phyloP scores from a whole-genome alignment of 371 early-diverging fungal species.

The Haplosporangium sp. region DNA sequence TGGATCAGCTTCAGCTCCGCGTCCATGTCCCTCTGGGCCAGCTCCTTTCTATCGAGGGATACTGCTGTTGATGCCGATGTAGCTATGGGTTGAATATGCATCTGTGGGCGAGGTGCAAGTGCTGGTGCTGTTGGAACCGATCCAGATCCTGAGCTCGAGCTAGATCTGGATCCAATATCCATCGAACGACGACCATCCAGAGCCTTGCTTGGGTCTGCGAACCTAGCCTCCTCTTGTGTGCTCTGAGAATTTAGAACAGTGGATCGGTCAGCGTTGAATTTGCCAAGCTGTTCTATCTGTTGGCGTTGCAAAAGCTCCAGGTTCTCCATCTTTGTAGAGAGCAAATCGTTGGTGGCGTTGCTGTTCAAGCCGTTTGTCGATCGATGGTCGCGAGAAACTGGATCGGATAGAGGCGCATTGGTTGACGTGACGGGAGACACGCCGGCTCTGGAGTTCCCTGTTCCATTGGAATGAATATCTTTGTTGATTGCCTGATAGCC shows the following conservation, averaged over 20 bases:
- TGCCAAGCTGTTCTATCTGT: conserved; percentile 43
- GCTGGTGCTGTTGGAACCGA: conserved; percentile 8
- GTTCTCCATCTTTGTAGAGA: conserved; percentile 11
- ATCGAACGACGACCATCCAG: conserved; percentile 39
- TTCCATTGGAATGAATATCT: conserved; percentile 4
- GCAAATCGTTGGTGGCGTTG: not conserved
- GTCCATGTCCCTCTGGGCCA: conserved; percentile 37
- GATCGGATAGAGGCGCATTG: not conserved
- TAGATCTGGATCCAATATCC: conserved; percentile 1
- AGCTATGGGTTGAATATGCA: not conserved
- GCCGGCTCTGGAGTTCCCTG: conserved; percentile 10
- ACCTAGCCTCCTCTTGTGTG: conserved; percentile 32
- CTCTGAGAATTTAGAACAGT: conserved; percentile 6
- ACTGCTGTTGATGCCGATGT: not conserved
- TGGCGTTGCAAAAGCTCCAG: conserved; percentile 39
- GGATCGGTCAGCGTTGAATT: conserved; percentile 19
- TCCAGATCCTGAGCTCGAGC: not conserved
- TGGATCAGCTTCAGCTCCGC: conserved; percentile 45
- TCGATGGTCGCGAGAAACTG: not conserved
- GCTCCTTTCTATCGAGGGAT: conserved; percentile 13
- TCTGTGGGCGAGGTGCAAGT: conserved; percentile 8
- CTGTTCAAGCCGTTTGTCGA: not conserved
- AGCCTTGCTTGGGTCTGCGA: conserved; percentile 39
- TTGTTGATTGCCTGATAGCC: conserved; percentile 2
- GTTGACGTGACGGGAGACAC: conserved; percentile 1